These are phyloP conservation scores for Aegilops umbellulata DNA, from an alignment of 176 grass and related monocot species.

Conservation along the genomic window DNA sequence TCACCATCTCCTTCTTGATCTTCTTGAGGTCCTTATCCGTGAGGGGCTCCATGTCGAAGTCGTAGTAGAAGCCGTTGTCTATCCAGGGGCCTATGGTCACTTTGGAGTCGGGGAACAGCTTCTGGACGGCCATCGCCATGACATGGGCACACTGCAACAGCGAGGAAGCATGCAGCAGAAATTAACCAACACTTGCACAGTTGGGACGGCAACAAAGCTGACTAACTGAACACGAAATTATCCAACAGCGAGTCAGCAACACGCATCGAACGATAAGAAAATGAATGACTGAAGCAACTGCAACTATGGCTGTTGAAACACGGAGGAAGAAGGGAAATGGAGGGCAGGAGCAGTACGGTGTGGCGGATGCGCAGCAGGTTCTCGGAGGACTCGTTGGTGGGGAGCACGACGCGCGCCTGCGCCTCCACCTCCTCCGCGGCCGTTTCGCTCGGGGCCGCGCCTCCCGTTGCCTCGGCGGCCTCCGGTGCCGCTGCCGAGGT, in stretches of 20 bases:
- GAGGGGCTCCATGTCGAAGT: constrained; percentile 92
- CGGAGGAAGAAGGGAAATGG: background rate
- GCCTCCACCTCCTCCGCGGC: constrained; percentile 5
- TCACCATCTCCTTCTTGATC: constrained; percentile 98
- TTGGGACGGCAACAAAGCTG: background rate
- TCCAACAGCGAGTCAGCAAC: background rate
- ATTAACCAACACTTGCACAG: background rate
- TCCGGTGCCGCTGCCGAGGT: constrained; percentile 34
- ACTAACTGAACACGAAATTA: background rate
- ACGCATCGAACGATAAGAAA: background rate
- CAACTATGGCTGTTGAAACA: background rate
- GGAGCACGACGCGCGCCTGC: constrained; percentile 53
- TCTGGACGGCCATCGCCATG: constrained; percentile 99
- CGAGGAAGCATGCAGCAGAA: background rate
- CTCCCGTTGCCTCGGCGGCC: constrained; percentile 11
- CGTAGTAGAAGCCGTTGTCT: constrained; percentile 97
- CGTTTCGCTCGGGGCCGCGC: background rate
- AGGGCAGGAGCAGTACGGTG: constrained; percentile 41
- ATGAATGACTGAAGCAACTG: background rate
- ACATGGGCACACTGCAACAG: constrained; percentile 86
- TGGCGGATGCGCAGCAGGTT: constrained; percentile 79
- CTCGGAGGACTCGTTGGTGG: constrained; percentile 85
- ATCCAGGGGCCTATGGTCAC: constrained; percentile 99
- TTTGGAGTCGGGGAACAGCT: constrained; percentile 85
- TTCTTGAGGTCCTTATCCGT: constrained; percentile 94